Conservation (phyloP, 108 stramenopile species). For the Craspedostauros australis region DNA sequence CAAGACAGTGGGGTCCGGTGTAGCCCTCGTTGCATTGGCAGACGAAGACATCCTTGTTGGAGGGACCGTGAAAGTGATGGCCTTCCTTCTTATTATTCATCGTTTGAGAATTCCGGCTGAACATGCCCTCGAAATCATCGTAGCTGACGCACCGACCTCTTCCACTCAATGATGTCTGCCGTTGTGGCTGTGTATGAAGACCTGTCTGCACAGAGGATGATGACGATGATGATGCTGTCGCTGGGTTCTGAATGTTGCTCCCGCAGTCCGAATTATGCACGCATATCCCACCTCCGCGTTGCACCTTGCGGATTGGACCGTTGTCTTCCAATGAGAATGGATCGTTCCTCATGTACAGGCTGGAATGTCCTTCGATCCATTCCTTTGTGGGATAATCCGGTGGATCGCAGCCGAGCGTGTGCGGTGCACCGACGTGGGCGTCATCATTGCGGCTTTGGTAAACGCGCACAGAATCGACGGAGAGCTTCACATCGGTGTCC, state of each 20-base stretch:
- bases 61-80: no score
- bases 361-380: slow-evolving; percentile 84
- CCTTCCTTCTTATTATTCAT: no score
- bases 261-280: slow-evolving; percentile 71
- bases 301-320: slow-evolving; percentile 51
- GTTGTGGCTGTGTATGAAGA: slow-evolving; percentile 1
- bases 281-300: slow-evolving; percentile 78
- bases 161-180: background rate
- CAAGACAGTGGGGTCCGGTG: slow-evolving; percentile 75
- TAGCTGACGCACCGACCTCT: slow-evolving; percentile 16
- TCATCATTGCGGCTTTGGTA: slow-evolving; percentile 76
- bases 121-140: slow-evolving; percentile 20
- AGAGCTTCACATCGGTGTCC: slow-evolving; percentile 66
- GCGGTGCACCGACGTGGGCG: slow-evolving; percentile 55
- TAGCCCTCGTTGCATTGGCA: slow-evolving; percentile 74
- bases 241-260: slow-evolving; percentile 17
- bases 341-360: slow-evolving; percentile 70
- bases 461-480: slow-evolving; percentile 82
- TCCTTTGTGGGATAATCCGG: slow-evolving; percentile 77
- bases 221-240: no score
- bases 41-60: no score
- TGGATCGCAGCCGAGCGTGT: slow-evolving; percentile 85
- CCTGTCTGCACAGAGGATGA: background rate
- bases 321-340: slow-evolving; percentile 76
- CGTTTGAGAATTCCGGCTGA: background rate